Evolutionary conservation across 306 rosid genomes (phyloP), one percentile per base, ranked within the genome.

Genomic region (Gleditsia sinensis): DNA sequence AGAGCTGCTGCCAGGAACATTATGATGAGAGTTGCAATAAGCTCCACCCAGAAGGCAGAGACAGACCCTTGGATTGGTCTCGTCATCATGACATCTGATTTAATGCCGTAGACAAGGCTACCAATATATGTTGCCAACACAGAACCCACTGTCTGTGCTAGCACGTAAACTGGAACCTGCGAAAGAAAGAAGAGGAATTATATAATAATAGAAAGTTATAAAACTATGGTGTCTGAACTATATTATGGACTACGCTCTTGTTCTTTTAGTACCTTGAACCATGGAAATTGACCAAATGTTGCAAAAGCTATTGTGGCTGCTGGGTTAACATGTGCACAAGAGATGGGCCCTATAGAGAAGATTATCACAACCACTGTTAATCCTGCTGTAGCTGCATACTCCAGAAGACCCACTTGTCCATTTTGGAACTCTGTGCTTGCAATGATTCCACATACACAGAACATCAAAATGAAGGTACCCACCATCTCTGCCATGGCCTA

Each of bases 241-340:
- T 37, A 72, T 32, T 46, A 63, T 69, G 42, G 56, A 21, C 32
- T 43, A 11, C 17, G 77, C 5, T 67, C 24, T 60, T 42, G 59
- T 14, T 73, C 16, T 28, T 51, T 30, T 43, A 36, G 69, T 76
- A 92, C 96, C 93, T 79, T 84, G 63, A 78, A 69, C 98, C 96
- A 91, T 61, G 97, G 92, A 59, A 89, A 88, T 69, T 86, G 86
- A 55, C 96, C 97, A n/a, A 85, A 77, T 55, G 85, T 80, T 56
- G 97, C 98, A 68, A 89, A 89, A 73, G 98, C 97, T 64, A 91
- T 34, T 39, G 98, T 93, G 74, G 85, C 83, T 19, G 98, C 89
- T 20, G 97, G 98, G 76, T 93, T 93, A 68, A 93, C 90, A 79
- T 91, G 98, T 1, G 98, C 97, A 77, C 86, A 90, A 58, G 97